Evolutionary conservation across 1,284 basidiomycete genomes (phyloP).

Genomic region (Marasmius oreades): DNA sequence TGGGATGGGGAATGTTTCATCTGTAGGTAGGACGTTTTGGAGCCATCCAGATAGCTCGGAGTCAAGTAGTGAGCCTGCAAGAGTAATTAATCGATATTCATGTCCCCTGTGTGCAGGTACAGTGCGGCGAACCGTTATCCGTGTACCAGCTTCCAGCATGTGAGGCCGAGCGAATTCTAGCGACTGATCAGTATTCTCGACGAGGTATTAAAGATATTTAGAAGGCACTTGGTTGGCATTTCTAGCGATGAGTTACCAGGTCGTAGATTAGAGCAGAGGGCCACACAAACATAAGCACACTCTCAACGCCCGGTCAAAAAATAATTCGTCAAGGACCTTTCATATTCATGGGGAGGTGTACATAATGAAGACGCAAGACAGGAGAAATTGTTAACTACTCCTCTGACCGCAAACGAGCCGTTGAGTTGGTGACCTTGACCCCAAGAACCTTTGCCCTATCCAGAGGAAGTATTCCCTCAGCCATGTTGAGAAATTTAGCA

Average conservation of each 20-base stretch:
- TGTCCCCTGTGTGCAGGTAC: constrained; percentile 1
- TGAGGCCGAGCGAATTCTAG: constrained; percentile 51
- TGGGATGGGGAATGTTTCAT: constrained; percentile 60
- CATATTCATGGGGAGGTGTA: constrained; percentile 26
- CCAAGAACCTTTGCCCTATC: constrained; percentile 84
- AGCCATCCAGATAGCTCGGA: constrained; percentile 68
- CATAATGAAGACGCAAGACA: constrained; percentile 21
- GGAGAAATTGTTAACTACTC: constrained; percentile 58
- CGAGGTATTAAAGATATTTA: not conserved
- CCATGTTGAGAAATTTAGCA: not conserved
- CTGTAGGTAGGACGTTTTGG: constrained; percentile 47
- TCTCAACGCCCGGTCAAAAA: not conserved
- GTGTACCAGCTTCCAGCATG: constrained; percentile 95
- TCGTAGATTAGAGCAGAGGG: not conserved
- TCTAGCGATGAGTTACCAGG: not conserved
- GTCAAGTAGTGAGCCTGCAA: constrained; percentile 53
- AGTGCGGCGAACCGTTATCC: constrained; percentile 48
- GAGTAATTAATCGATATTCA: constrained; percentile 12
- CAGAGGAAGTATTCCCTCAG: constrained; percentile 7
- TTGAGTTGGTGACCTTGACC: constrained; percentile 94
- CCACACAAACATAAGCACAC: not conserved
- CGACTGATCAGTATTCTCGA: not conserved
- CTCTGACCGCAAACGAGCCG: constrained; percentile 95
- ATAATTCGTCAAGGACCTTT: not conserved
- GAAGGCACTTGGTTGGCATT: not conserved